Conservation (phyloP, 1,284 basidiomycete genomes). For the Puccinia polysora region DNA sequence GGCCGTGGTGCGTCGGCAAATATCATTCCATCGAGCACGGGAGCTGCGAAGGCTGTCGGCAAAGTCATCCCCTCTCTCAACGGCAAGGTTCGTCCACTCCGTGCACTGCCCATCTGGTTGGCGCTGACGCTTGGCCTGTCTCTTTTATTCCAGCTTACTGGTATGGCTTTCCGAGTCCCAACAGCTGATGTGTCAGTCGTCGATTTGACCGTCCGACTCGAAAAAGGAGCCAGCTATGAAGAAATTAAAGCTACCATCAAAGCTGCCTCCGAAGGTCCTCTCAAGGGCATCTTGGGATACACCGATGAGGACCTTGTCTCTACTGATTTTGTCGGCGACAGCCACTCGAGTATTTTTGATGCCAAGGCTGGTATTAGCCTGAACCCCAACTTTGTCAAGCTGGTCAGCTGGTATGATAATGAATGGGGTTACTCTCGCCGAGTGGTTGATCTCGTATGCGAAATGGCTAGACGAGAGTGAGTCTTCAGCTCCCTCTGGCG, state of each 20-base stretch:
- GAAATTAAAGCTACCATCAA: constrained; percentile 85
- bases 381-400: constrained; percentile 90
- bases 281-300: constrained; percentile 83
- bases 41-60: constrained; percentile 98
- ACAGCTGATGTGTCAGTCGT: constrained; percentile 97
- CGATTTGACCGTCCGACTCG: constrained; percentile 88
- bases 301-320: constrained; percentile 94
- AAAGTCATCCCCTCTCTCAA: constrained; percentile 97
- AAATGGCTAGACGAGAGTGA: constrained; percentile 61
- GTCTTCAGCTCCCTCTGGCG: neutral
- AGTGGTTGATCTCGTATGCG: constrained; percentile 83
- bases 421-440: constrained; percentile 95
- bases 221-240: constrained; percentile 66
- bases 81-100: constrained; percentile 73
- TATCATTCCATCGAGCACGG: constrained; percentile 99
- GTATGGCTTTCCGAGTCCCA: constrained; percentile 96
- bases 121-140: constrained; percentile 30
- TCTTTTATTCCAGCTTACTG: constrained; percentile 57
- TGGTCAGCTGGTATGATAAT: constrained; percentile 77
- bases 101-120: neutral
- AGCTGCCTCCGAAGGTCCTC: constrained; percentile 68
- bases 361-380: constrained; percentile 88
- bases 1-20: constrained; percentile 95
- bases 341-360: constrained; percentile 74
- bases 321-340: constrained; percentile 81